A percentile compares a stretch with the other conserved stretches of the same genome.
Conservation (phyloP, 768 basidiomycete genomes). For the Asterophora parasitica region DNA sequence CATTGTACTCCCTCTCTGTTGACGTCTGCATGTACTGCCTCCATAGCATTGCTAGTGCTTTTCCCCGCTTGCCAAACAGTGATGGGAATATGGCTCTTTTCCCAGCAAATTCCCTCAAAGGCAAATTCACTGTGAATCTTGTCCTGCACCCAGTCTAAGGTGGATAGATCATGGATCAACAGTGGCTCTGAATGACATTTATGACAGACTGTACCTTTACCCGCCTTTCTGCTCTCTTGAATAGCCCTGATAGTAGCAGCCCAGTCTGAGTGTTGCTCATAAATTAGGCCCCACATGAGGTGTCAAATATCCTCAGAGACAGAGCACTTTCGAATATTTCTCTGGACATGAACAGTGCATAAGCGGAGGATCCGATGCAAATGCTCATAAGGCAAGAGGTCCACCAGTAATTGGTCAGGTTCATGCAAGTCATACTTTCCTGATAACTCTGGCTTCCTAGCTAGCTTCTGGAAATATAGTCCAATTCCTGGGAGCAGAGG, state of each 20-base stretch:
- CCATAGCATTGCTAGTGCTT: background rate
- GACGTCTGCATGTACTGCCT: background rate
- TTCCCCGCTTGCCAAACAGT: background rate
- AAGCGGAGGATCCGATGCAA: slow-evolving; percentile 17
- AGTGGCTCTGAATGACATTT: background rate
- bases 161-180: too few relatives aligned
- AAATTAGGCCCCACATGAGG: slow-evolving; percentile 11
- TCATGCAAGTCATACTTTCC: slow-evolving; percentile 20
- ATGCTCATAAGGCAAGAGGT: slow-evolving; percentile 21
- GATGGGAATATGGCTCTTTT: background rate
- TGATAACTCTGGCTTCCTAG: background rate
- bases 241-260: slow-evolving; percentile 15
- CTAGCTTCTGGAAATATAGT: slow-evolving; percentile 16
- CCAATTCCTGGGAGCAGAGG: slow-evolving; percentile 23
- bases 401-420: slow-evolving; percentile 8
- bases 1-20: background rate
- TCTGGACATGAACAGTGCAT: slow-evolving; percentile 17
- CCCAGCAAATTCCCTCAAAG: background rate
- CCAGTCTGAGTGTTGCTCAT: slow-evolving; percentile 20
- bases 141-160: background rate
- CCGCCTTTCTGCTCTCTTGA: slow-evolving; percentile 17
- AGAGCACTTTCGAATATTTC: slow-evolving; percentile 19
- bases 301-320: slow-evolving; percentile 1
- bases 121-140: background rate
- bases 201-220: background rate